These are phyloP conservation scores for Circinella umbellata DNA, from an alignment of 371 early-diverging fungal genomes.

Conservation along the genomic window DNA sequence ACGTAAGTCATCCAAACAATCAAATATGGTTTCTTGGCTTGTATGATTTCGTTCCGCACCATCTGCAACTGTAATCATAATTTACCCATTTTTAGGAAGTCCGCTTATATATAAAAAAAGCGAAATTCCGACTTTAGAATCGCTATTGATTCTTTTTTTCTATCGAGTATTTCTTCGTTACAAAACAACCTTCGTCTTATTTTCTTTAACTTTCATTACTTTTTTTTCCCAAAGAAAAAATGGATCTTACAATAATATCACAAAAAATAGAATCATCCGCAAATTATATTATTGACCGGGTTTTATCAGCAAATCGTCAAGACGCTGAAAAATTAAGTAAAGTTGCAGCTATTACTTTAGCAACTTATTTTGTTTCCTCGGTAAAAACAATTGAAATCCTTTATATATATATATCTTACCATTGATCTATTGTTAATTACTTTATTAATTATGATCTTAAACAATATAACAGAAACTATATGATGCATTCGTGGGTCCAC, in stretches of 20 bases:
- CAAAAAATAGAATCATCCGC: constrained; percentile 1
- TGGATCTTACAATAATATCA: neutral
- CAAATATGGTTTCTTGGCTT: too few species aligned
- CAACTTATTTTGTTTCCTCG: constrained; percentile 4
- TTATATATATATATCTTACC: neutral
- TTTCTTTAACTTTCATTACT: neutral
- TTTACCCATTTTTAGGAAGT: neutral
- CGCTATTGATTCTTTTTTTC: neutral
- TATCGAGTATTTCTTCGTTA: neutral
- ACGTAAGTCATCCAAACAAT: too few species aligned
- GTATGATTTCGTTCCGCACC: too few species aligned
- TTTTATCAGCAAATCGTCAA: constrained; percentile 3
- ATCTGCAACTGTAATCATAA: neutral
- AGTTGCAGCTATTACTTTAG: constrained; percentile 1
- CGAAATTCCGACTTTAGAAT: neutral
- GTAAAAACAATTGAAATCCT: neutral
- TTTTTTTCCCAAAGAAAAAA: neutral
- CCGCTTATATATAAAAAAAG: neutral
- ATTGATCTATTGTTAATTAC: neutral
- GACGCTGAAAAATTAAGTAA: neutral
- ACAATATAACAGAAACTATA: constrained; percentile 30
- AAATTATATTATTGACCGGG: neutral
- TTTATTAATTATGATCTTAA: neutral
- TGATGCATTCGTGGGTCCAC: constrained; percentile 35
- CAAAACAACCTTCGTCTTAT: too few species aligned